Evolutionary conservation across 129 eudicot genomes (phyloP).

Genomic region (Mikania micrantha): DNA sequence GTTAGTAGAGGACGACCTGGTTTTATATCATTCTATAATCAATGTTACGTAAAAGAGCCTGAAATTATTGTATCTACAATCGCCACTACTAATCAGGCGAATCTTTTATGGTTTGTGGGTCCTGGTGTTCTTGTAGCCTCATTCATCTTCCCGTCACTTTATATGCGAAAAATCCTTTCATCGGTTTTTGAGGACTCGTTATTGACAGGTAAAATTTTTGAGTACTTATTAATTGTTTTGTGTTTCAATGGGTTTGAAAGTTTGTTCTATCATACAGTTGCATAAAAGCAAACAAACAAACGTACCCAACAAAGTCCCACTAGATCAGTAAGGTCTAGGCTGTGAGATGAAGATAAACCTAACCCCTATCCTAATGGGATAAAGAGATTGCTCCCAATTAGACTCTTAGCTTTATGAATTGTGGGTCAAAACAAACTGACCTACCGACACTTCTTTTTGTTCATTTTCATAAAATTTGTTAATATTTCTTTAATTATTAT

Average conservation of each 20-base stretch:
- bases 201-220: slow-evolving; percentile 58
- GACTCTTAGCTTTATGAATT: not conserved
- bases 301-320: no score
- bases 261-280: no score
- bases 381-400: no score
- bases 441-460: not conserved
- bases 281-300: no score
- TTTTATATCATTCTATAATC: slow-evolving; percentile 60
- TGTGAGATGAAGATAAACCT: no score
- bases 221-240: not conserved
- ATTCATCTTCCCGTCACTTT: slow-evolving; percentile 88
- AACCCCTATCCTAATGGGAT: no score
- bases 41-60: slow-evolving; percentile 31
- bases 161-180: slow-evolving; percentile 77
- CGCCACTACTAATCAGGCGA: slow-evolving; percentile 31
- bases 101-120: slow-evolving; percentile 73
- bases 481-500: not conserved
- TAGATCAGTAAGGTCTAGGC: no score
- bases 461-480: not conserved
- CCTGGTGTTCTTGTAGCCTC: slow-evolving; percentile 93
- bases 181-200: slow-evolving; percentile 86
- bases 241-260: no score
- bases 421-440: not conserved
- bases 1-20: slow-evolving; percentile 75
- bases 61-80: slow-evolving; percentile 21